Base-by-base conservation (phyloP, 2,329 filamentous ascomycete species). In the Emmonsiellopsis sp. region DNA sequence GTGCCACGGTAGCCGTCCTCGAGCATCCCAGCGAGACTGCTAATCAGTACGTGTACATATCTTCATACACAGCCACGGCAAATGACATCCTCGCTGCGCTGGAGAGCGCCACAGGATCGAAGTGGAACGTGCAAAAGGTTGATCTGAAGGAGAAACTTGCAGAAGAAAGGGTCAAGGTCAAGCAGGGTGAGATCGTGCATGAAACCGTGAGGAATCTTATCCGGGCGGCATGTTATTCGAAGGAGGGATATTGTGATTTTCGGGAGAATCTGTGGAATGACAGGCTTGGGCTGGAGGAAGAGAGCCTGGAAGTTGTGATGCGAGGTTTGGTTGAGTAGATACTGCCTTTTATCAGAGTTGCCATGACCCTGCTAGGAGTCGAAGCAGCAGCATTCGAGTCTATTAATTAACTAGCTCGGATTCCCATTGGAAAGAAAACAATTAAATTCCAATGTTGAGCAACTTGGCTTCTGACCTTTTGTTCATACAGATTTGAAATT, bases 1-100 rank as follows among this genome's bases (percentile, higher is more conserved):
- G 73, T 45, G 76, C 79, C 0, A 73, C 83, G 0, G 74, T 74
- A 7, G 71, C 74, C 5, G 68, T 81, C 26, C 65, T 85, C 13
- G 70, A 69, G 61, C 73, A 66, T 40, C 72, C 76, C 0, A 71
- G 74, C 1, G 67, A 74, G 54, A 84, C 80, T 0, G 75, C 72
- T 37, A 85, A 86, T 63, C 73, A 78, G 56, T 80, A 82, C 63
- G 64, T 86, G 32, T 75, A 74, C 50, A 68, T 85, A 13, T 76
- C 79, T 2, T 82, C 78, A 0, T 80, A 84, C 59, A 76, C 76
- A 32, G 75, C 77, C 0, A 76, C 77, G 1, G 82, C 85, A 65
- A 79, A 79, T 15, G 73, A 85, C 57, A 66, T 87, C 1, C 62
- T 85, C 1, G 65, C 68, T 10, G 63, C 74, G 0, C 67, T 79